Conservation (phyloP, 2,329 filamentous ascomycete genomes). For the Colletotrichum eremochloae region DNA sequence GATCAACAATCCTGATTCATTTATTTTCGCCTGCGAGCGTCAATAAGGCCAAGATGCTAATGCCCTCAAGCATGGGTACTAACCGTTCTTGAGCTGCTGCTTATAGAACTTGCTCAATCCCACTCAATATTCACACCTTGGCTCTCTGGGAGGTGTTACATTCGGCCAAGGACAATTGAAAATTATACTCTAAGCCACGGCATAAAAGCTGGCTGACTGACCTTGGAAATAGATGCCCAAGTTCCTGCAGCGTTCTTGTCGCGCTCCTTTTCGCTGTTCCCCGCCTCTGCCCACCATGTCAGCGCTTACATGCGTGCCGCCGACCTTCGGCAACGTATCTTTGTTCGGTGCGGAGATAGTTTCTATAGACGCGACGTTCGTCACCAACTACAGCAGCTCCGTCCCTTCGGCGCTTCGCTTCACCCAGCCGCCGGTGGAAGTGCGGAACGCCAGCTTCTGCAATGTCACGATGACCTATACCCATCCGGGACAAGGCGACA, state of each 20-base stretch:
- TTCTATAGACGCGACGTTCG: neutral
- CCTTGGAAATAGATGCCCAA: neutral
- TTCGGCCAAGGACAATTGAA: neutral
- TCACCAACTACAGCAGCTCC: slow-evolving; percentile 27
- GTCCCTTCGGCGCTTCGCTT: slow-evolving; percentile 2
- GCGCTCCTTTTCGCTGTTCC: neutral
- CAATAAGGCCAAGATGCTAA: neutral
- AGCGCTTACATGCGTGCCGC: neutral
- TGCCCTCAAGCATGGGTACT: neutral
- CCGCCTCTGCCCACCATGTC: neutral
- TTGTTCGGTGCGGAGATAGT: slow-evolving; percentile 23
- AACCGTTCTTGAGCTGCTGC: neutral
- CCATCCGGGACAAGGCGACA: slow-evolving; percentile 45
- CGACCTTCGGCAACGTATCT: slow-evolving; percentile 7
- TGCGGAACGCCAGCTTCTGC: slow-evolving; percentile 44
- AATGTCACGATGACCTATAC: slow-evolving; percentile 49
- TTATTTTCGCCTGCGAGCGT: neutral
- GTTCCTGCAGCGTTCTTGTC: neutral
- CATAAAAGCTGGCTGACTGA: neutral
- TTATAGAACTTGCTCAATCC: neutral
- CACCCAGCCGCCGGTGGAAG: slow-evolving; percentile 22
- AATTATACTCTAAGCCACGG: neutral
- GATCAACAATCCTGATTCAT: neutral
- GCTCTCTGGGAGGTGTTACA: neutral
- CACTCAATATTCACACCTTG: neutral